These are phyloP conservation scores for Vigna reflexopilosa DNA, from an alignment of 306 rosid species.

Conservation along the genomic window DNA sequence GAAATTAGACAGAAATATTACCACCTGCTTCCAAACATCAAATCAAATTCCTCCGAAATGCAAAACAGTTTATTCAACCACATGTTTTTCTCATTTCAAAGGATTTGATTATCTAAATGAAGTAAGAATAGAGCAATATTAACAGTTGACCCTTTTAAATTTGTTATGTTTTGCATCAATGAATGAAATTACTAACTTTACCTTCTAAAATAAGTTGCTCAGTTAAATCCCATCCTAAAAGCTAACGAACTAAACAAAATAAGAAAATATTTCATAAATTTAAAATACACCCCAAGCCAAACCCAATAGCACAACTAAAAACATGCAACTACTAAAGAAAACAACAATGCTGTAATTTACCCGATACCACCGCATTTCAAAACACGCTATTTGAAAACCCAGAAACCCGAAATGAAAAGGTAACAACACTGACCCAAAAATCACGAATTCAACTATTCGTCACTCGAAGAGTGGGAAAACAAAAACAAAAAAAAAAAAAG, in stretches of 20 bases:
- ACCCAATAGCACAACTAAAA: background rate
- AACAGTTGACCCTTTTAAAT: no score
- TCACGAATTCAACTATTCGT: background rate
- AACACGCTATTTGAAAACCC: no score
- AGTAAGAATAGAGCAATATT: no score
- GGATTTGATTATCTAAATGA: no score
- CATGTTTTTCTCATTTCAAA: no score
- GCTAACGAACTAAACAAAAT: background rate
- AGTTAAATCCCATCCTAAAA: background rate
- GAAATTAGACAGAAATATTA: no score
- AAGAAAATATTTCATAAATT: background rate
- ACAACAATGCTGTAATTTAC: no score
- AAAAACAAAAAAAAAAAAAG: background rate
- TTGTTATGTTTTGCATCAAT: no score
- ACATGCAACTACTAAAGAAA: no score
- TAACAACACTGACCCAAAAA: background rate
- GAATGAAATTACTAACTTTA: no score
- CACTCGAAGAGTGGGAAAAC: background rate
- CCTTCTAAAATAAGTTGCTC: no score
- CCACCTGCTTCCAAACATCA: background rate
- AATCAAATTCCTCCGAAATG: background rate
- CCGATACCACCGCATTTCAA: no score
- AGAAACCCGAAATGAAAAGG: background rate
- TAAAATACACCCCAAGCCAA: background rate
- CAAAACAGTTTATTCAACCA: background rate